phyloP scores from a whole-genome alignment of 1,284 basidiomycete species.

The Hemileia vastatrix region DNA sequence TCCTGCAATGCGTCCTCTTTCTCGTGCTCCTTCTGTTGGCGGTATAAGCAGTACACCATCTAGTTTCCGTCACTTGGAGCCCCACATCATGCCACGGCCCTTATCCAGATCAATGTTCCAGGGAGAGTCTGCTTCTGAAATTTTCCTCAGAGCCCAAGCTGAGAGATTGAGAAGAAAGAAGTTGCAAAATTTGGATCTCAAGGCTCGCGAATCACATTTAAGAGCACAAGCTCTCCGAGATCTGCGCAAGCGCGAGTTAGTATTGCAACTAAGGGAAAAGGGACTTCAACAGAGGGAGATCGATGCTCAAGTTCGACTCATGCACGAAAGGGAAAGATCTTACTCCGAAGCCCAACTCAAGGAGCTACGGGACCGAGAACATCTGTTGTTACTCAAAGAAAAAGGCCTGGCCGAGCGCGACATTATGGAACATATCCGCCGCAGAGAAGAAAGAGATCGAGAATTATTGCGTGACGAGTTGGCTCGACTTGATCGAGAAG shows the following conservation, averaged over 20 bases:
- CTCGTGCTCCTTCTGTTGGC: background rate
- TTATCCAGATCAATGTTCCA: too few relatives aligned
- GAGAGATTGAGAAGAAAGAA: conserved; percentile 18
- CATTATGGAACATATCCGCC: conserved; percentile 14
- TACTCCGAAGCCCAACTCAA: conserved; percentile 13
- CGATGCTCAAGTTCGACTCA: conserved; percentile 13
- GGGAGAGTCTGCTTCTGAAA: conserved; percentile 8
- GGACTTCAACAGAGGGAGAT: conserved; percentile 21
- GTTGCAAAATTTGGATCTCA: conserved; percentile 12
- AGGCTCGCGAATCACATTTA: conserved; percentile 15
- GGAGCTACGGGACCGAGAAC: conserved; percentile 16
- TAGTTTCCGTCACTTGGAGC: conserved; percentile 3
- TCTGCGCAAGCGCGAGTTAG: conserved; percentile 16
- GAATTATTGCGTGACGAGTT: conserved; percentile 14
- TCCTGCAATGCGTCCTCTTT: background rate
- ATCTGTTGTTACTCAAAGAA: conserved; percentile 16
- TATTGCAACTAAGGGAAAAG: conserved; percentile 8
- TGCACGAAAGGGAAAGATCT: conserved; percentile 9
- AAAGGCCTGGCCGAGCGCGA: conserved; percentile 19
- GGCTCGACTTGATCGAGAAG: conserved; percentile 8
- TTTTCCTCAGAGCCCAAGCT: conserved; percentile 12
- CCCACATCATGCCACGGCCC: background rate
- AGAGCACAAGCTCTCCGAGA: conserved; percentile 18
- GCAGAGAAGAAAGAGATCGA: conserved; percentile 18
- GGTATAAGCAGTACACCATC: background rate